A percentile compares a stretch with the other conserved stretches of the same genome.
These are phyloP conservation scores for Dysphania ambrosioides DNA, from an alignment of 148 eudicot species.

Conservation along the genomic window DNA sequence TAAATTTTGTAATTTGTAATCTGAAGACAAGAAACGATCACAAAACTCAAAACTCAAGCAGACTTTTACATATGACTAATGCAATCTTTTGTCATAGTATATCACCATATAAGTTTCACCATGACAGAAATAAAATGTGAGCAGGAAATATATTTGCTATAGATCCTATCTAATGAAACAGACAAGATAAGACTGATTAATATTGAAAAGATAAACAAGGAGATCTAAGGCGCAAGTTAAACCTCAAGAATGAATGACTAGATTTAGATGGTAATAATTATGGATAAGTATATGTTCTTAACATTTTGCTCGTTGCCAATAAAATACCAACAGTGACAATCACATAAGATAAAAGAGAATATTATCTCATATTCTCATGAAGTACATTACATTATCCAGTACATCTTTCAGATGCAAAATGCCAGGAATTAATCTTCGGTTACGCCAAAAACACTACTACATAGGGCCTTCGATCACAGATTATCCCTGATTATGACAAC, in stretches of 20 bases:
- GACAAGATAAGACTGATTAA: background rate
- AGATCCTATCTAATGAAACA: background rate
- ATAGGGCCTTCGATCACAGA: background rate
- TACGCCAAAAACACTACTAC: background rate
- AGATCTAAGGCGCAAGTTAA: background rate
- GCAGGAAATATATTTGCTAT: background rate
- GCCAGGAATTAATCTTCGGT: too few species aligned
- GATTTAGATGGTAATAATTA: background rate
- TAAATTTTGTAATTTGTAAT: conserved; percentile 95
- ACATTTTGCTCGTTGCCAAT: background rate
- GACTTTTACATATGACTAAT: background rate
- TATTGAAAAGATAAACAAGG: background rate
- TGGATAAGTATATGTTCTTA: background rate
- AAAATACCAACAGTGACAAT: background rate
- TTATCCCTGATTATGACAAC: background rate
- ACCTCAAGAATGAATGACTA: background rate
- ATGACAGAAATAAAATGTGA: background rate
- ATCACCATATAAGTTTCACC: background rate
- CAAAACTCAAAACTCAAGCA: background rate
- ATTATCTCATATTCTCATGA: too few species aligned
- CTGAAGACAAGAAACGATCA: conserved; percentile 39
- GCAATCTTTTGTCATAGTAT: background rate
- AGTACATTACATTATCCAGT: too few species aligned
- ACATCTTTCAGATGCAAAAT: too few species aligned
- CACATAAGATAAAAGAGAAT: too few species aligned